Evolutionary conservation across 2,329 filamentous ascomycete genomes (phyloP), one percentile per base, ranked within the genome.

Genomic region (Venturiaceae sp.): DNA sequence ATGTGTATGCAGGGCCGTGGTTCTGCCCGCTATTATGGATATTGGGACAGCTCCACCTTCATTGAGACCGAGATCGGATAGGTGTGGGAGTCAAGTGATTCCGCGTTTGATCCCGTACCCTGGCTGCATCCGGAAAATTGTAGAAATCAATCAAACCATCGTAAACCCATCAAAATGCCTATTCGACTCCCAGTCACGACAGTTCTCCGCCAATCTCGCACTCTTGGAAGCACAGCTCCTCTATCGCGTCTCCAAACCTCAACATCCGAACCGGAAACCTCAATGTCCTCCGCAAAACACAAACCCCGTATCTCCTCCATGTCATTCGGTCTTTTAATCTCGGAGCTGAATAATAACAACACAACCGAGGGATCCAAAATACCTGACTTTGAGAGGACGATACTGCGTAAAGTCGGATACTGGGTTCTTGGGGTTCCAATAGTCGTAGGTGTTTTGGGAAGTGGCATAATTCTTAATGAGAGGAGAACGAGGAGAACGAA

Each of bases 281-380:
- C 34, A 32, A 56, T 56, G 53, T 34, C 32, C 9, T 21, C 32
- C 3, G 33, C 53, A 1, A 34, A 44, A n/a, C 53, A 56, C 53
- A 56, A 56, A 32, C 53, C 53, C 5, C 53, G 53, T 5, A 39
- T 56, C 9, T 19, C 21, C 13, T 34, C 32, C 34, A 56, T 56
- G 53, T 56, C 53, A 14, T 56, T 56, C 37, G 53, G 53, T 32
- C 53, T 56, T 21, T 34, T 56, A 9, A 56, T 56, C 23, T 56
- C 53, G 21, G 53, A 56, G 23, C 36, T 56, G 5, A 56, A 56
- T n/a, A 56, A 37, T n/a, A 37, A 56, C 37, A 56, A 56, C n/a
- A n/a, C 36, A 19, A 56, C 36, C 9, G 37, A 39, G 21, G 32
- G 32, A 14, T 30, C 37, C 16, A 56, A 56, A 28, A 56, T 56